Evolutionary conservation across 805 yeast genomes (phyloP).

Genomic region (Priceomyces castillae): DNA sequence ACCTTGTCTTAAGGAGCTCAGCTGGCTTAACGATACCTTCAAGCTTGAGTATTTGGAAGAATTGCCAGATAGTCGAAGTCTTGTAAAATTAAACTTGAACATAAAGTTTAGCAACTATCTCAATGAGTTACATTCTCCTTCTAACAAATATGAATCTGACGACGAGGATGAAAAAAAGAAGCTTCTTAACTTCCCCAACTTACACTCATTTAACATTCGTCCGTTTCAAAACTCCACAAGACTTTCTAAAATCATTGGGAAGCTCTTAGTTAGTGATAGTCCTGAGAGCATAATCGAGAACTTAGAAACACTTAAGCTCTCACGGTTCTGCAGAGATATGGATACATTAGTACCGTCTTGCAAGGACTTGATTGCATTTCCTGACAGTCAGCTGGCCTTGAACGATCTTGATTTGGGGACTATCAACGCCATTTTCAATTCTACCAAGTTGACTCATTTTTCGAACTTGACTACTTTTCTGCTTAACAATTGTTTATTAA

Average conservation of each 20-base stretch:
- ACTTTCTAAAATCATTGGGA: slow-evolving; percentile 20
- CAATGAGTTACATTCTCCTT: slow-evolving; percentile 11
- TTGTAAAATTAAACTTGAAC: slow-evolving; percentile 28
- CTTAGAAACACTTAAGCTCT: slow-evolving; percentile 17
- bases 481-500: slow-evolving; percentile 23
- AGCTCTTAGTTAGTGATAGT: slow-evolving; percentile 11
- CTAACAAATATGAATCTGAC: slow-evolving; percentile 10
- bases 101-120: slow-evolving; percentile 24
- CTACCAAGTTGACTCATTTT: slow-evolving; percentile 13
- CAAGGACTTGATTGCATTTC: slow-evolving; percentile 11
- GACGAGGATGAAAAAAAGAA: slow-evolving; percentile 6
- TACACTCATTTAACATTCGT: slow-evolving; percentile 31
- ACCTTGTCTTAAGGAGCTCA: slow-evolving; percentile 24
- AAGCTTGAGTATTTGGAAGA: slow-evolving; percentile 24
- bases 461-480: slow-evolving; percentile 18
- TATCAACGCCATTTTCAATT: slow-evolving; percentile 9
- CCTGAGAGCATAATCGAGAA: slow-evolving; percentile 9
- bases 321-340: slow-evolving; percentile 18
- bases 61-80: slow-evolving; percentile 26
- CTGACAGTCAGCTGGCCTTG: slow-evolving; percentile 2
- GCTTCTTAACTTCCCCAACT: slow-evolving; percentile 19
- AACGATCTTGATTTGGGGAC: slow-evolving; percentile 12
- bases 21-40: slow-evolving; percentile 33
- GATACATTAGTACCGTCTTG: slow-evolving; percentile 15
- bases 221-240: slow-evolving; percentile 31